Evolutionary conservation across 1,139 yeast species (phyloP).

Genomic region (Chernovozyma aurita): DNA sequence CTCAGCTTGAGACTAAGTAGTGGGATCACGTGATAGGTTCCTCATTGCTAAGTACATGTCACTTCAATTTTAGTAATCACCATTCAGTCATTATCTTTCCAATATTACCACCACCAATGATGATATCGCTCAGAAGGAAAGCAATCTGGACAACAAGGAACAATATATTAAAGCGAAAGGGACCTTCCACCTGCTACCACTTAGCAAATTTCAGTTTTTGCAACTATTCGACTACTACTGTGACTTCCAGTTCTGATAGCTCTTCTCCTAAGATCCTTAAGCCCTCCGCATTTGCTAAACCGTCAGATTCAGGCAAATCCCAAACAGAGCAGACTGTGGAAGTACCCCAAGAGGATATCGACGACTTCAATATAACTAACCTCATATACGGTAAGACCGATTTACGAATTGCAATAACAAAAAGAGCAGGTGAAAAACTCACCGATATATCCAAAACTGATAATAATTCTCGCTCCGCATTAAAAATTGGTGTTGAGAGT

Average conservation of each 20-base stretch:
- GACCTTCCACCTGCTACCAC: background rate
- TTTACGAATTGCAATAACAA: conserved; percentile 36
- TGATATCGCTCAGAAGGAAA: background rate
- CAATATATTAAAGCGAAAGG: background rate
- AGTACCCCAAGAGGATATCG: conserved; percentile 21
- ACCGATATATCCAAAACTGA: conserved; percentile 55
- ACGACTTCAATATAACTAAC: conserved; percentile 28
- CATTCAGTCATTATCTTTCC: background rate
- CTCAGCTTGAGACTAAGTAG: too few relatives aligned
- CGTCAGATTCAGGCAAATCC: conserved; percentile 5
- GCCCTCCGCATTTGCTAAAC: conserved; percentile 24
- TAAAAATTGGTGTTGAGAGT: conserved; percentile 81
- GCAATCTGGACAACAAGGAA: background rate
- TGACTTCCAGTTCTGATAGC: conserved; percentile 4
- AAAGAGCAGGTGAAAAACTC: conserved; percentile 46
- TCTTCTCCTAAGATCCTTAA: conserved; percentile 19
- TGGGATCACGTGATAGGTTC: background rate
- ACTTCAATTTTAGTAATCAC: background rate
- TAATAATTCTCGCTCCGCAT: conserved; percentile 53
- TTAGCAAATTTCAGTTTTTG: background rate
- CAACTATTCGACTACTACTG: background rate
- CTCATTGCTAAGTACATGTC: background rate
- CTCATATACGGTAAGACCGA: conserved; percentile 34
- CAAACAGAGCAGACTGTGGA: conserved; percentile 8
- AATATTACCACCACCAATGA: too few relatives aligned